Conservation (phyloP, 116 monocot genomes). For the Dioscorea cayenensis region DNA sequence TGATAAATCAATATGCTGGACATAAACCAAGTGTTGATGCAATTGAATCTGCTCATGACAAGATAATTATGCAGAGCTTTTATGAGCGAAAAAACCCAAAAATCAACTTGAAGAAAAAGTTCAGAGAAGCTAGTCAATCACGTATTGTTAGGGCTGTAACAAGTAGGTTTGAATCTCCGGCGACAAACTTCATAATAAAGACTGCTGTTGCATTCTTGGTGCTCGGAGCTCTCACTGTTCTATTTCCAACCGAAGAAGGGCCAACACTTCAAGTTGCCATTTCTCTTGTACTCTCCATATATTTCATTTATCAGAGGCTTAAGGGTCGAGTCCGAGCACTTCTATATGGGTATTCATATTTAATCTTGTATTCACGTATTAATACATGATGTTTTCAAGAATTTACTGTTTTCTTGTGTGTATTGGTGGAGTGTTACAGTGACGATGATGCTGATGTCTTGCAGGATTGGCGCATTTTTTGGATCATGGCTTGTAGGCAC, state of each 20-base stretch:
- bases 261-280: conserved; percentile 95
- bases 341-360: conserved; percentile 67
- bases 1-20: conserved; percentile 73
- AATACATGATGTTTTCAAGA: too few relatives aligned
- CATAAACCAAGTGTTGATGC: conserved; percentile 91
- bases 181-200: conserved; percentile 56
- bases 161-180: conserved; percentile 77
- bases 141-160: conserved; percentile 52
- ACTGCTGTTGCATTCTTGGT: conserved; percentile 49
- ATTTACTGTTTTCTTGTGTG: neutral
- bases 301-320: conserved; percentile 71
- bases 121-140: conserved; percentile 69
- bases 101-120: conserved; percentile 77
- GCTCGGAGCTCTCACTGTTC: conserved; percentile 72
- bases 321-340: conserved; percentile 53
- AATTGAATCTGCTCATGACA: conserved; percentile 97
- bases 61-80: conserved; percentile 87
- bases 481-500: conserved; percentile 83
- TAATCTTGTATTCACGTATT: neutral
- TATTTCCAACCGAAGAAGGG: conserved; percentile 99
- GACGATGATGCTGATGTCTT: conserved; percentile 8
- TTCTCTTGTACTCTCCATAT: conserved; percentile 71
- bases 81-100: conserved; percentile 83
- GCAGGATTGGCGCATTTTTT: conserved; percentile 71
- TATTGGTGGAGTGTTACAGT: neutral